These are phyloP conservation scores for Penicillium sumatraense DNA, from an alignment of 2,329 filamentous ascomycete species.

Conservation along the genomic window DNA sequence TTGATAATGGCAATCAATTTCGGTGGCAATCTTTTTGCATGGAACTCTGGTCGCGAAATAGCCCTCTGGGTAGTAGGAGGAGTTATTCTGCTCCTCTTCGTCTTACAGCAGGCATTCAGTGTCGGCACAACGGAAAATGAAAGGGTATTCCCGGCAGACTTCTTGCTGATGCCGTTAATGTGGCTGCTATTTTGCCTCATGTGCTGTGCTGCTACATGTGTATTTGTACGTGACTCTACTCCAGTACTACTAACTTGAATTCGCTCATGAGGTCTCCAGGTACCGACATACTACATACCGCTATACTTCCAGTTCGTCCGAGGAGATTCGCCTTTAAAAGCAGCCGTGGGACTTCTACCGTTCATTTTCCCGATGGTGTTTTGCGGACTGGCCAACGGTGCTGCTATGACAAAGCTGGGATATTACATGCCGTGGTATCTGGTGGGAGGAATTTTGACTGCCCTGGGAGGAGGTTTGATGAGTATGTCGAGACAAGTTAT, in stretches of 20 bases:
- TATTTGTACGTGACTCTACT: slow-evolving; percentile 11
- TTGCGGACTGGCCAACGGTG: slow-evolving; percentile 14
- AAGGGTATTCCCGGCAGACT: slow-evolving; percentile 17
- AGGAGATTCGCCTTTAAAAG: slow-evolving; percentile 18
- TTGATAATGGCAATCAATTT: slow-evolving; percentile 57
- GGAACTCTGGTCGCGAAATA: slow-evolving; percentile 49
- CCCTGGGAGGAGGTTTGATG: slow-evolving; percentile 20
- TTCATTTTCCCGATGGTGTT: slow-evolving; percentile 28
- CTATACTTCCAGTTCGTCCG: slow-evolving; percentile 25
- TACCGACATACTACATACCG: slow-evolving; percentile 23
- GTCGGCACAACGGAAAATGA: slow-evolving; percentile 10
- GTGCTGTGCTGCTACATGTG: slow-evolving; percentile 12
- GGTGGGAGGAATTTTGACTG: slow-evolving; percentile 12
- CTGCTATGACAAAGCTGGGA: slow-evolving; percentile 17
- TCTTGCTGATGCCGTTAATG: slow-evolving; percentile 13
- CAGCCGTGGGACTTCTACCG: slow-evolving; percentile 23
- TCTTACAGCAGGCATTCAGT: slow-evolving; percentile 38
- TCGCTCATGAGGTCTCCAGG: neutral
- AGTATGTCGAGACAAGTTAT: slow-evolving; percentile 1
- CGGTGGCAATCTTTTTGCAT: slow-evolving; percentile 55
- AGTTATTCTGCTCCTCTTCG: slow-evolving; percentile 51
- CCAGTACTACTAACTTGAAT: neutral
- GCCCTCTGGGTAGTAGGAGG: slow-evolving; percentile 54
- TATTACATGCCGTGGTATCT: slow-evolving; percentile 27
- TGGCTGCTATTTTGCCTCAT: slow-evolving; percentile 13